Evolutionary conservation across 768 basidiomycete species (phyloP).

Genomic region (Suillus paluster): DNA sequence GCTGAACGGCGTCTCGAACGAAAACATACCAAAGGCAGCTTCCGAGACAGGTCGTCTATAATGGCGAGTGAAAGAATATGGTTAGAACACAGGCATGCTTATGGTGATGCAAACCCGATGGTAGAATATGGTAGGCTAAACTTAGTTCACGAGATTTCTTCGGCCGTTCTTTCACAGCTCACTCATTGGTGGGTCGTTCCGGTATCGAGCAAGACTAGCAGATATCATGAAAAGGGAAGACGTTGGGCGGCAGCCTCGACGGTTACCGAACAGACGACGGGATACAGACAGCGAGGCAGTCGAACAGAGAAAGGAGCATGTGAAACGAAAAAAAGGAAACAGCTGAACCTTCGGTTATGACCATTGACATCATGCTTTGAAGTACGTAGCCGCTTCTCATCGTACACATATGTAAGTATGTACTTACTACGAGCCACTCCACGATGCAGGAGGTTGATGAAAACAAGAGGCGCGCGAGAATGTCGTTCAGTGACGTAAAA

Average conservation of each 20-base stretch:
- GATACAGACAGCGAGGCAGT: neutral
- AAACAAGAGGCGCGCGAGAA: too few species aligned
- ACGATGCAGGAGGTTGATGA: neutral
- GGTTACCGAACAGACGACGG: neutral
- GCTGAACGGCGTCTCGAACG: neutral
- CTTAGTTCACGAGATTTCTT: neutral
- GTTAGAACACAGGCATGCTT: neutral
- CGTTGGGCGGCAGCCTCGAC: neutral
- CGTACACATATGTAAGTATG: too few species aligned
- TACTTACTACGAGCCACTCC: neutral
- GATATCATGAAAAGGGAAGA: too few species aligned
- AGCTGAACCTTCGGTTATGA: neutral
- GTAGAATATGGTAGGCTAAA: neutral
- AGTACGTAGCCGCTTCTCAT: neutral
- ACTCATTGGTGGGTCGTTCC: neutral
- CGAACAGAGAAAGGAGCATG: too few species aligned
- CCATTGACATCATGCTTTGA: neutral
- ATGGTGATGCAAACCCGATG: neutral
- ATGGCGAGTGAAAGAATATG: neutral
- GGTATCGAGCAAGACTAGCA: neutral
- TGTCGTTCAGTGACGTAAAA: conserved; percentile 16
- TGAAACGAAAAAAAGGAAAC: neutral
- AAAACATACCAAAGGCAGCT: neutral
- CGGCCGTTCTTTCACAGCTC: neutral
- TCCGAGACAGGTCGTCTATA: neutral